Conservation (phyloP, 805 yeast species). For the Spathaspora girioi region DNA sequence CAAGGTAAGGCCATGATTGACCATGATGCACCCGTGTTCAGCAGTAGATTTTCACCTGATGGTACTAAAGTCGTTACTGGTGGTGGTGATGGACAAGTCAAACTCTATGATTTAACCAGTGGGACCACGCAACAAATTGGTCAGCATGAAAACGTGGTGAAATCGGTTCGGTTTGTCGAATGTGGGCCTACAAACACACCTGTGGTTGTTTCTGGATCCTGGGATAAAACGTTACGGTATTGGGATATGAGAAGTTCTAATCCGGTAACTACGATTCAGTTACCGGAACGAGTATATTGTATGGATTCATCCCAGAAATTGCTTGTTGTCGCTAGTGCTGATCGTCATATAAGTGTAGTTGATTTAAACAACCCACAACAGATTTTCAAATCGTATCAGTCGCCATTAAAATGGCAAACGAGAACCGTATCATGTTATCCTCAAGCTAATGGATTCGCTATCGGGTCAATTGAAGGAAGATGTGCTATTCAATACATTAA, state of each 20-base stretch:
- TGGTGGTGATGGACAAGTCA: constrained; percentile 76
- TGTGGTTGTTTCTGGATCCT: constrained; percentile 86
- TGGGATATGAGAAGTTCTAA: constrained; percentile 90
- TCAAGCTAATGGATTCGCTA: constrained; percentile 88
- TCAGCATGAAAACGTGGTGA: constrained; percentile 78
- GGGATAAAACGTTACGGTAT: constrained; percentile 93
- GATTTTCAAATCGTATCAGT: constrained; percentile 66
- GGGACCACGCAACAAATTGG: constrained; percentile 87
- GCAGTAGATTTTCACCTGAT: constrained; percentile 79
- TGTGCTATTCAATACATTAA: constrained; percentile 92
- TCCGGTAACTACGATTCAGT: constrained; percentile 73
- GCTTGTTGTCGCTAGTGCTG: constrained; percentile 92
- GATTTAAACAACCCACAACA: constrained; percentile 80
- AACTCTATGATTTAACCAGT: constrained; percentile 73
- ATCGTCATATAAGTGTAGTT: constrained; percentile 71
- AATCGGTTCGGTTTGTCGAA: constrained; percentile 68
- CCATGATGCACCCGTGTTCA: constrained; percentile 83
- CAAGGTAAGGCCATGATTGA: constrained; percentile 88
- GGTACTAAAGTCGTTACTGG: constrained; percentile 82
- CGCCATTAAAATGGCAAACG: constrained; percentile 90
- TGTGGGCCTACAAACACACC: constrained; percentile 82
- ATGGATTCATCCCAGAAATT: constrained; percentile 82
- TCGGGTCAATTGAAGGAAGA: constrained; percentile 93
- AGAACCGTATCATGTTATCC: constrained; percentile 79
- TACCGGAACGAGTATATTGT: constrained; percentile 89